Evolutionary conservation across 2,329 filamentous ascomycete species (phyloP).

Genomic region (Penicillium sclerotiorum): DNA sequence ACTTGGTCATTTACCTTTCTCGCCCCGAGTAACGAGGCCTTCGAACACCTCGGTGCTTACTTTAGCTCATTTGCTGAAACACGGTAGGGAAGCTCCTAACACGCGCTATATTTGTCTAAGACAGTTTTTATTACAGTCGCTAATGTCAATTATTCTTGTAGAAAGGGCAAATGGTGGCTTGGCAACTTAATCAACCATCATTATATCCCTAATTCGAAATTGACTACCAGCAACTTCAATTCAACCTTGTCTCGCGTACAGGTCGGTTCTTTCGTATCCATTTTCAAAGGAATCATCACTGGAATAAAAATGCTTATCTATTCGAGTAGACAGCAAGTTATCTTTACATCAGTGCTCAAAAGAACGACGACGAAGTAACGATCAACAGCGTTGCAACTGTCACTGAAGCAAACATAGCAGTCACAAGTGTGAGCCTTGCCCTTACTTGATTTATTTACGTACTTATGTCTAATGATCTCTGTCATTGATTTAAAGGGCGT

Average conservation of each 20-base stretch:
- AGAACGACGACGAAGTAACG: too few relatives aligned
- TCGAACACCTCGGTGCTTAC: background rate
- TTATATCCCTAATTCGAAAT: background rate
- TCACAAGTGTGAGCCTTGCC: background rate
- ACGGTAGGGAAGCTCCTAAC: background rate
- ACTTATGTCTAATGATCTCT: too few relatives aligned
- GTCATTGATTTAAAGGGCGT: too few relatives aligned
- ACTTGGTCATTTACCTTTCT: background rate
- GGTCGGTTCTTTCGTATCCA: too few relatives aligned
- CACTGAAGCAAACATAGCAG: background rate
- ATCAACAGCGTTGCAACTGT: background rate
- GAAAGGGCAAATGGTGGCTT: slow-evolving; percentile 3
- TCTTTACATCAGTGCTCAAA: background rate
- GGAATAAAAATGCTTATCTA: background rate
- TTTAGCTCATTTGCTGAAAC: background rate
- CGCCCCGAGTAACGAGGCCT: background rate
- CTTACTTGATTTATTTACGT: background rate
- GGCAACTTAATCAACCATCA: slow-evolving; percentile 1
- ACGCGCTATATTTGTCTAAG: too few relatives aligned
- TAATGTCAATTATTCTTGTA: background rate
- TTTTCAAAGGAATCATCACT: too few relatives aligned
- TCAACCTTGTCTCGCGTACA: too few relatives aligned
- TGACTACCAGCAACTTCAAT: background rate
- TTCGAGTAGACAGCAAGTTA: background rate
- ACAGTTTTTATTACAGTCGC: too few relatives aligned